These are phyloP conservation scores for Symbiodinium pilosum DNA, from an alignment of 73 alveolate genomes.

Conservation along the genomic window DNA sequence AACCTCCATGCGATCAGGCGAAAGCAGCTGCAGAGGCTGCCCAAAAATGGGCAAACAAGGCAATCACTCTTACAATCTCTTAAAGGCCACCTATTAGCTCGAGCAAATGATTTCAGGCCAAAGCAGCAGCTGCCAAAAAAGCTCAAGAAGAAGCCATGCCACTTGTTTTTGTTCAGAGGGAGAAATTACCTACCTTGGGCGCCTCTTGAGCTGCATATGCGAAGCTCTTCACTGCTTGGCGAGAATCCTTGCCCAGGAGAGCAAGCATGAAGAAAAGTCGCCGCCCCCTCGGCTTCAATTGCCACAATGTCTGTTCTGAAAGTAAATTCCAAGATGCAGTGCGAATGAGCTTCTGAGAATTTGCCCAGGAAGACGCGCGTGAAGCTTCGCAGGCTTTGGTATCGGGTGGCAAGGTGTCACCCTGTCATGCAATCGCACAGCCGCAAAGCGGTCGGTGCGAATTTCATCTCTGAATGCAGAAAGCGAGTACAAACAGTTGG, in stretches of 20 bases:
- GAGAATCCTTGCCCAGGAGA: not conserved
- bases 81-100: not conserved
- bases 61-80: not conserved
- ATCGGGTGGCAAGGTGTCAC: too few species aligned
- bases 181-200: not conserved
- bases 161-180: not conserved
- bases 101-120: not conserved
- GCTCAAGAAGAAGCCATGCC: constrained; percentile 78
- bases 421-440: too few species aligned
- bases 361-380: too few species aligned
- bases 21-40: constrained; percentile 47
- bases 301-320: too few species aligned
- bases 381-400: too few species aligned
- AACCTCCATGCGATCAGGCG: not conserved
- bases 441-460: too few species aligned
- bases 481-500: too few species aligned
- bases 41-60: constrained; percentile 22
- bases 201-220: too few species aligned
- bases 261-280: constrained; percentile 2
- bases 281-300: not conserved
- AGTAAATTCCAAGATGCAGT: too few species aligned
- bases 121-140: constrained; percentile 56
- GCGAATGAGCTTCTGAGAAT: too few species aligned
- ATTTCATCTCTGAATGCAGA: too few species aligned
- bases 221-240: too few species aligned